Conservation (phyloP, 164 flowering plant species). For the Brasenia schreberi region DNA sequence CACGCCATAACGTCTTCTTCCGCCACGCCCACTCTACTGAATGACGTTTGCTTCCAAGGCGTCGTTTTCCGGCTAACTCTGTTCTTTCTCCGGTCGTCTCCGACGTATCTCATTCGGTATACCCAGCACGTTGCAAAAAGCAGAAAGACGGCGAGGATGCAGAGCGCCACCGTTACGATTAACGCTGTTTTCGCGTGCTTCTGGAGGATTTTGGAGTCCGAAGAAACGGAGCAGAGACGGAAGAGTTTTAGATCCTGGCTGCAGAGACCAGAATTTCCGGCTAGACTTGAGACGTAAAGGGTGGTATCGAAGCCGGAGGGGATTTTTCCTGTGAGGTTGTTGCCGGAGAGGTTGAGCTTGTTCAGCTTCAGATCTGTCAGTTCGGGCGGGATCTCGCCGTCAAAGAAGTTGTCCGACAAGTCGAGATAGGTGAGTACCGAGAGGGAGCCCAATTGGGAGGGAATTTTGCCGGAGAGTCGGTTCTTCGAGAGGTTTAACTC, state of each 20-base stretch:
- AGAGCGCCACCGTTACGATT: slow-evolving; percentile 10
- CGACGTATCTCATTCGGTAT: slow-evolving; percentile 8
- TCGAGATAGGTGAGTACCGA: slow-evolving; percentile 44
- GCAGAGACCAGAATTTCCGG: slow-evolving; percentile 56
- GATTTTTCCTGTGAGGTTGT: slow-evolving; percentile 33
- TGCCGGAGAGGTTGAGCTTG: slow-evolving; percentile 39
- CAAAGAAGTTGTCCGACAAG: slow-evolving; percentile 39
- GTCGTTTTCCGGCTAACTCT: slow-evolving; percentile 3
- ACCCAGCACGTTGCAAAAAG: slow-evolving; percentile 21
- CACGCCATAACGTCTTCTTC: slow-evolving; percentile 31
- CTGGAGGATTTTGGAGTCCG: slow-evolving; percentile 5
- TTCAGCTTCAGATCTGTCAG: slow-evolving; percentile 34
- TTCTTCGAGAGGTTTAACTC: slow-evolving; percentile 48
- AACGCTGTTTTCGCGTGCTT: slow-evolving; percentile 7
- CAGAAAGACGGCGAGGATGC: slow-evolving; percentile 15
- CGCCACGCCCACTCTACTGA: slow-evolving; percentile 24
- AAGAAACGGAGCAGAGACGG: slow-evolving; percentile 24
- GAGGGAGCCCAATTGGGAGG: slow-evolving; percentile 35
- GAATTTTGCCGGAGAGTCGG: slow-evolving; percentile 43
- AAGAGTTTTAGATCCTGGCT: slow-evolving; percentile 31
- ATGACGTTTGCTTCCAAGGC: slow-evolving; percentile 29
- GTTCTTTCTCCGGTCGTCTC: neutral
- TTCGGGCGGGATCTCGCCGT: slow-evolving; percentile 48
- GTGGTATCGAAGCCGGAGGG: slow-evolving; percentile 30
- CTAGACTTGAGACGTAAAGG: slow-evolving; percentile 22